Conservation (phyloP, 140 eudicot genomes). For the Cichorium intybus region DNA sequence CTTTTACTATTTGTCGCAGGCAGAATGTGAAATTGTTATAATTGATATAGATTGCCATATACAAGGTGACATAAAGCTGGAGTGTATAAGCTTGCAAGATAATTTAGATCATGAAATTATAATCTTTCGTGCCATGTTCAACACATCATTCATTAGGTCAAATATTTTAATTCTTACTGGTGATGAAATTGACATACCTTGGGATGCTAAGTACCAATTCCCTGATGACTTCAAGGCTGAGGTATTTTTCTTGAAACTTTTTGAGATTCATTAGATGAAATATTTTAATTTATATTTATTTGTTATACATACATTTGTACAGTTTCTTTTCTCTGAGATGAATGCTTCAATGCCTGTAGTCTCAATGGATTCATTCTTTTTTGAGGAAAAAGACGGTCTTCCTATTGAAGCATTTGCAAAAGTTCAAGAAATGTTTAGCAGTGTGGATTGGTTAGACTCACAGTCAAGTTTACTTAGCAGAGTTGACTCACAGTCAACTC, state of each 20-base stretch:
- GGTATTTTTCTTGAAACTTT: constrained; percentile 44
- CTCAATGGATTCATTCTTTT: constrained; percentile 45
- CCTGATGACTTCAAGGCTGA: constrained; percentile 80
- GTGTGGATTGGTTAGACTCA: constrained; percentile 80
- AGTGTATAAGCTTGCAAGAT: constrained; percentile 75
- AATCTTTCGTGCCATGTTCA: constrained; percentile 89
- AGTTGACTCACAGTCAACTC: no score
- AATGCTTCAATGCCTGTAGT: constrained; percentile 48
- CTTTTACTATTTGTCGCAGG: constrained; percentile 50
- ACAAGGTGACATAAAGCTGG: constrained; percentile 95
- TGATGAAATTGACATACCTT: constrained; percentile 76
- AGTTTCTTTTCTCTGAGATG: constrained; percentile 97
- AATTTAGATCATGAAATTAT: constrained; percentile 69
- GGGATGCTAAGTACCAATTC: constrained; percentile 72
- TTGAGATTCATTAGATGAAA: neutral
- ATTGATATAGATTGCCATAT: constrained; percentile 79
- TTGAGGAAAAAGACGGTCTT: constrained; percentile 77
- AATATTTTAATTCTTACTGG: constrained; percentile 82
- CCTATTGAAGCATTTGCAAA: constrained; percentile 91
- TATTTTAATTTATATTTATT: constrained; percentile 15
- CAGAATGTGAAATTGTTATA: constrained; percentile 78
- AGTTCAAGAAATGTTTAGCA: constrained; percentile 80
- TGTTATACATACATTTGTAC: constrained; percentile 48
- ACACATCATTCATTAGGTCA: constrained; percentile 90
- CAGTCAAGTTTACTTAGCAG: no score